A percentile compares a stretch with the other conserved stretches of the same genome.
Evolutionary conservation across 2,329 filamentous ascomycete species (phyloP).

Genomic region (Pestalotiopsis sp.): DNA sequence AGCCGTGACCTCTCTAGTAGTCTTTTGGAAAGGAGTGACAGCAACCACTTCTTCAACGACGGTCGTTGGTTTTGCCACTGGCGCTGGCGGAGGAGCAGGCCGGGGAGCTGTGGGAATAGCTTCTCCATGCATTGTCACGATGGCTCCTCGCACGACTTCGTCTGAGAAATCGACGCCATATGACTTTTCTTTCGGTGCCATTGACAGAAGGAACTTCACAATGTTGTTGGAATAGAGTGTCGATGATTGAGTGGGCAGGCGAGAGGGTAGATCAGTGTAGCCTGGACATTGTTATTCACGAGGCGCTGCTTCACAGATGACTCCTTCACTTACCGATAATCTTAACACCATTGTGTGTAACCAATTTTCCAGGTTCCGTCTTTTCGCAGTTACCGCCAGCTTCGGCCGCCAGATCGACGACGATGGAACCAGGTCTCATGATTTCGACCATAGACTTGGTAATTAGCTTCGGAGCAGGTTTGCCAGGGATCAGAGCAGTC

Average conservation of each 20-base stretch:
- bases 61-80: conserved; percentile 41
- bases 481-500: conserved; percentile 87
- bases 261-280: conserved; percentile 86
- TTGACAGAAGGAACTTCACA: conserved; percentile 83
- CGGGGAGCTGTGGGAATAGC: conserved; percentile 77
- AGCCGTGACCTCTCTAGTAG: conserved; percentile 72
- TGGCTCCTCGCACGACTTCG: conserved; percentile 83
- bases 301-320: not conserved
- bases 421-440: conserved; percentile 88
- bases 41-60: conserved; percentile 58
- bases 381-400: conserved; percentile 87
- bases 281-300: conserved; percentile 40
- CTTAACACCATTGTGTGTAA: conserved; percentile 76
- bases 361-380: conserved; percentile 73
- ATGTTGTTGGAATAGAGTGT: conserved; percentile 95
- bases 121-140: conserved; percentile 78
- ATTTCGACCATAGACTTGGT: conserved; percentile 77
- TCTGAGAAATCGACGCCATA: conserved; percentile 82
- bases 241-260: conserved; percentile 85
- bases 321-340: conserved; percentile 68
- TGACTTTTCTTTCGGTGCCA: conserved; percentile 75
- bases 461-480: conserved; percentile 80
- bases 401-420: conserved; percentile 87
- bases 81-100: conserved; percentile 59
- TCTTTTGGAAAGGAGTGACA: conserved; percentile 81